Percentiles rank a stretch among this genome's conserved stretches.
Evolutionary conservation across 2,329 filamentous ascomycete species (phyloP).

Genomic region (Fusarium napiforme): DNA sequence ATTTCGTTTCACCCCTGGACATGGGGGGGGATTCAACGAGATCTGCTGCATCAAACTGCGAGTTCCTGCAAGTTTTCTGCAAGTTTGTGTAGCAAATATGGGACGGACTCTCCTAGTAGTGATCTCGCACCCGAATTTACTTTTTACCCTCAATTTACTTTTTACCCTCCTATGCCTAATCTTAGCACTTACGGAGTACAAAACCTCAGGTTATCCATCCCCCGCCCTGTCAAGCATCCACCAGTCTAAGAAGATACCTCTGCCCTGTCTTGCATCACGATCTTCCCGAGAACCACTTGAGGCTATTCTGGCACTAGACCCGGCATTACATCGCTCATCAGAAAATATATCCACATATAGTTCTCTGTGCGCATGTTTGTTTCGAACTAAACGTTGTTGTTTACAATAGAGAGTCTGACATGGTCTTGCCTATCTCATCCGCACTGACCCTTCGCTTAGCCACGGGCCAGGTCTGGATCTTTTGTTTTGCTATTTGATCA

Average conservation of each 20-base stretch:
- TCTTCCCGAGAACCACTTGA: conserved; percentile 45
- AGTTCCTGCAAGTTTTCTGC: conserved; percentile 3
- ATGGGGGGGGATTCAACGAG: conserved; percentile 19
- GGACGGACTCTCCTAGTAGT: not conserved
- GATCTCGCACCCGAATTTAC: conserved; percentile 9
- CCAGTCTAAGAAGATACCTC: conserved; percentile 33
- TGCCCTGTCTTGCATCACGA: conserved; percentile 46
- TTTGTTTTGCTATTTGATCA: conserved; percentile 6
- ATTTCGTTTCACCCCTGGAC: conserved; percentile 34
- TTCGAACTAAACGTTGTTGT: conserved; percentile 10
- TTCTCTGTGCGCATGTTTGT: conserved; percentile 24
- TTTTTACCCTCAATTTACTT: not conserved
- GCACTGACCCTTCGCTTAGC: conserved; percentile 11
- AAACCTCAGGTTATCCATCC: conserved; percentile 18
- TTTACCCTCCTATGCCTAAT: conserved; percentile 7
- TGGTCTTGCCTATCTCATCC: conserved; percentile 8
- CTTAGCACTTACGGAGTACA: not conserved
- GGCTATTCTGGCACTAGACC: conserved; percentile 42
- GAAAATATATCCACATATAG: conserved; percentile 21
- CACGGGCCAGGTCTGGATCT: conserved; percentile 13
- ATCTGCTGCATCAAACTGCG: not conserved
- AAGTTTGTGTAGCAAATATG: not conserved
- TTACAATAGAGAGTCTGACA: conserved; percentile 4
- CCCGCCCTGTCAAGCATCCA: conserved; percentile 27
- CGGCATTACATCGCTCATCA: conserved; percentile 22